Evolutionary conservation across 306 rosid genomes (phyloP).

Genomic region (Citrullus colocynthis): DNA sequence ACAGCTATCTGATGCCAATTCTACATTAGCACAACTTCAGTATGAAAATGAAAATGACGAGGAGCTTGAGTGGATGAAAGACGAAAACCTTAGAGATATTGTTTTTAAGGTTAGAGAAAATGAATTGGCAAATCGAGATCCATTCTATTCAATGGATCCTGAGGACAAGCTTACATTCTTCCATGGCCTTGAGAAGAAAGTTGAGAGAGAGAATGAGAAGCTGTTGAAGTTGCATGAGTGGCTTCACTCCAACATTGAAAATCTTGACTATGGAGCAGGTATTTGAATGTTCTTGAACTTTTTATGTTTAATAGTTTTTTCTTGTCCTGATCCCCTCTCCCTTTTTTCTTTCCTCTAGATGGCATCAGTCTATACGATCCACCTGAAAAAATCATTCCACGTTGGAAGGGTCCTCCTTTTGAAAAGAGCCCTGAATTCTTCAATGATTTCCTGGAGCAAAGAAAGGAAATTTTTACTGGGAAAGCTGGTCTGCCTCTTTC

Average conservation of each 20-base stretch:
- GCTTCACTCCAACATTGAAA: constrained; percentile 87
- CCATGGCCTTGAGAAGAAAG: constrained; percentile 71
- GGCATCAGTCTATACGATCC: constrained; percentile 85
- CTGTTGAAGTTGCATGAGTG: constrained; percentile 61
- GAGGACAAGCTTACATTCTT: constrained; percentile 67
- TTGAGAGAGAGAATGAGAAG: constrained; percentile 58
- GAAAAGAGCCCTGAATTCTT: constrained; percentile 64
- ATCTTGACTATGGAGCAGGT: constrained; percentile 90
- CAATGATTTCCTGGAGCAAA: constrained; percentile 40
- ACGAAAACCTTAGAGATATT: constrained; percentile 70
- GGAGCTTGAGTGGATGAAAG: constrained; percentile 85
- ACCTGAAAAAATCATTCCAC: constrained; percentile 76
- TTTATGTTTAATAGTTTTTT: constrained; percentile 1
- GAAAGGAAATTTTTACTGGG: constrained; percentile 25
- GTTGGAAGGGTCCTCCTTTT: constrained; percentile 72
- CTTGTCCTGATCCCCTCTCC: neutral
- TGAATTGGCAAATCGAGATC: constrained; percentile 63
- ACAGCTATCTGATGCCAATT: constrained; percentile 23
- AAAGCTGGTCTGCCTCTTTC: constrained; percentile 15
- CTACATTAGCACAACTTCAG: constrained; percentile 26
- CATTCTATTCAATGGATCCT: constrained; percentile 51
- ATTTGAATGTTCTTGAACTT: constrained; percentile 15
- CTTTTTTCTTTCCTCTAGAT: constrained; percentile 27
- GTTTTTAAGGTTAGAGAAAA: constrained; percentile 81
- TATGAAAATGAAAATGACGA: constrained; percentile 36